A percentile compares a stretch with the other conserved stretches of the same genome.
Evolutionary conservation across 768 basidiomycete genomes (phyloP).

Genomic region (Rubroboletus pulcherrimus): DNA sequence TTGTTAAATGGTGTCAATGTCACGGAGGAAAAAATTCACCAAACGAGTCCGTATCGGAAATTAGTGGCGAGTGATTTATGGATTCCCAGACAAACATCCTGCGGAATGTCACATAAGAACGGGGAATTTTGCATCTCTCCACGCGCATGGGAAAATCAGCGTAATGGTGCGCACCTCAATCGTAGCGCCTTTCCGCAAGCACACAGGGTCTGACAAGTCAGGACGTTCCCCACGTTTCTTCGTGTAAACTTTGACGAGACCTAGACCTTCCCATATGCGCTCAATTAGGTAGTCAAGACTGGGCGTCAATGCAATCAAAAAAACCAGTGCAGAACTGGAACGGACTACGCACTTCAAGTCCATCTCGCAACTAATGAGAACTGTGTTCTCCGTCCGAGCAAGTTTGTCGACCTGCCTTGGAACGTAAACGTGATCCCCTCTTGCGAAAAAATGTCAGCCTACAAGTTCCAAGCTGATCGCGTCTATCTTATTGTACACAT

Average conservation of each 20-base stretch:
- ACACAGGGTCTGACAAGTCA: slow-evolving; percentile 88
- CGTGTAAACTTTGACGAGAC: slow-evolving; percentile 88
- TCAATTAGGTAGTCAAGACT: slow-evolving; percentile 74
- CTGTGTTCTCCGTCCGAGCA: slow-evolving; percentile 73
- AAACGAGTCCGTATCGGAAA: slow-evolving; percentile 93
- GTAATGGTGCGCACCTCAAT: slow-evolving; percentile 59
- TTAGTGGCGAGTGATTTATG: slow-evolving; percentile 86
- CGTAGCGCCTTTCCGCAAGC: slow-evolving; percentile 85
- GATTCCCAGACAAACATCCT: slow-evolving; percentile 90
- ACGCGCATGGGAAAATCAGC: background rate
- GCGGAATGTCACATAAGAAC: background rate
- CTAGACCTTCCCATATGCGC: slow-evolving; percentile 76
- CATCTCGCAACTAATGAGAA: slow-evolving; percentile 98
- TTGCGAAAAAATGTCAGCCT: background rate
- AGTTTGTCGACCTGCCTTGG: slow-evolving; percentile 63
- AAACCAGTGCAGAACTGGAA: background rate
- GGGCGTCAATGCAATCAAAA: background rate
- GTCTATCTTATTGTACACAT: slow-evolving; percentile 97
- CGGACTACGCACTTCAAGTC: slow-evolving; percentile 66
- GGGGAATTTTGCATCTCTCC: background rate
- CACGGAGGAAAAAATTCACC: slow-evolving; percentile 45
- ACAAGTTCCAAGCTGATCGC: slow-evolving; percentile 74
- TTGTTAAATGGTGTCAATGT: background rate
- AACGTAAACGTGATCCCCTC: background rate
- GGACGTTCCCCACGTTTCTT: slow-evolving; percentile 96